Evolutionary conservation across 768 basidiomycete genomes (phyloP), one percentile per base, ranked within the genome.

Genomic region (Trametes gibbosa): DNA sequence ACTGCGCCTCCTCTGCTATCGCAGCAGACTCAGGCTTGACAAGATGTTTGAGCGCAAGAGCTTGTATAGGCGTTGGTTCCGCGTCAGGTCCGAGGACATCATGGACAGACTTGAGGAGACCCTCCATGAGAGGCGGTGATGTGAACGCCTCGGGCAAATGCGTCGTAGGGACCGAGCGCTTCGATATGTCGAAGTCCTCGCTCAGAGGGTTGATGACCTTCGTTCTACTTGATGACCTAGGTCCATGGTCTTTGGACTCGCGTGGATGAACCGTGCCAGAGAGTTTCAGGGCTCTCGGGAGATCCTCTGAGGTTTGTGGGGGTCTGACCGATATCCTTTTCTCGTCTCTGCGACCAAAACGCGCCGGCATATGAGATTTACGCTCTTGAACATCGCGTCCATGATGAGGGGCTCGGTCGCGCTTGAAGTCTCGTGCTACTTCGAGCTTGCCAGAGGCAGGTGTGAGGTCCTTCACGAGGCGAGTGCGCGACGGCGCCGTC

Each of bases 51-150:
- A 93, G 66, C 21, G 89, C 82, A 47, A 92, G 76, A 0, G 84
- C 78, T 69, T 94, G 92, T n/a, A 95, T 93, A 0, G 86, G 82
- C 0, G 90, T 92, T 2, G 93, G 90, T 8, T 50, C 68, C 0
- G 84, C 80, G 25, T 77, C 64, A 6, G 73, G 73, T 2, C 89
- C 90, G 8, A 92, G 76, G 1, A 82, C 70, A 24, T 84, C 82
- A 8, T 76, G 72, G 9, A 94, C 66, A 39, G 82, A 84, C 16
- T 77, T 71, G 14, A 86, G 66, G 23, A 95, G 76, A 7, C 86
- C 87, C 0, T 83, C 80, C 59, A 89, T 75, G 14, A 95, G 75
- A 0, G 88, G 84, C 9, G 91, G 89, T 0, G 89, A 86, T 0
- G 79, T 70, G 71, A 92, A 94, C 7, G 58, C 34, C 17, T 63